Conservation (phyloP, 129 eudicot genomes). For the Tanacetum coccineum region DNA sequence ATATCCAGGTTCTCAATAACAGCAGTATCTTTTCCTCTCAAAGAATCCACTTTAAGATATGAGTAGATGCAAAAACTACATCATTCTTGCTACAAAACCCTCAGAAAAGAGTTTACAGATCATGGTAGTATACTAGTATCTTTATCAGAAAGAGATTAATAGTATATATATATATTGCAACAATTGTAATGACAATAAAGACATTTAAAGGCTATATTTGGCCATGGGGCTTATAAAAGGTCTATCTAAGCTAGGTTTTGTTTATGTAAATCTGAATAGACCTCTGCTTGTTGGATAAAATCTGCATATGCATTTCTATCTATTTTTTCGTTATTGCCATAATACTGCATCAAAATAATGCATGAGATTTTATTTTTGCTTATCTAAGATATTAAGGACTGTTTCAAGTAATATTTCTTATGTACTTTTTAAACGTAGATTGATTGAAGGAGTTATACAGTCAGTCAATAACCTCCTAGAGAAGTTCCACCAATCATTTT, state of each 20-base stretch:
- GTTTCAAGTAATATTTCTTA: background rate
- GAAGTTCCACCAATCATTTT: constrained; percentile 96
- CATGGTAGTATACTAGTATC: background rate
- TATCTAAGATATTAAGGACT: constrained; percentile 8
- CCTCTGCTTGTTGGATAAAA: background rate
- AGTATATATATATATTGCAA: background rate
- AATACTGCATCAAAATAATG: constrained; percentile 1
- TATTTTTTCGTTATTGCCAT: background rate
- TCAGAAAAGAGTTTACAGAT: background rate
- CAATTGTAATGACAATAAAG: background rate
- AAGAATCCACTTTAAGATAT: background rate
- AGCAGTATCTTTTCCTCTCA: background rate
- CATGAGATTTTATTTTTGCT: background rate
- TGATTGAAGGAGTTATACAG: constrained; percentile 77
- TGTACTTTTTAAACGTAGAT: constrained; percentile 44
- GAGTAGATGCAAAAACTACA: background rate
- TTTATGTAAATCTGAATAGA: background rate
- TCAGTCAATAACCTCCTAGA: constrained; percentile 92
- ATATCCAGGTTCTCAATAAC: background rate
- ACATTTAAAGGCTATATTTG: constrained; percentile 11
- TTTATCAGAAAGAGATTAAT: background rate
- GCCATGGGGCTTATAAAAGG: background rate
- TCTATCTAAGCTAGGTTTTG: too few species aligned
- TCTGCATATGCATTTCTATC: background rate
- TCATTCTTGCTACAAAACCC: background rate